These are phyloP conservation scores for Trichoderma arundinaceum DNA, from an alignment of 2,329 filamentous ascomycete species.

Conservation along the genomic window DNA sequence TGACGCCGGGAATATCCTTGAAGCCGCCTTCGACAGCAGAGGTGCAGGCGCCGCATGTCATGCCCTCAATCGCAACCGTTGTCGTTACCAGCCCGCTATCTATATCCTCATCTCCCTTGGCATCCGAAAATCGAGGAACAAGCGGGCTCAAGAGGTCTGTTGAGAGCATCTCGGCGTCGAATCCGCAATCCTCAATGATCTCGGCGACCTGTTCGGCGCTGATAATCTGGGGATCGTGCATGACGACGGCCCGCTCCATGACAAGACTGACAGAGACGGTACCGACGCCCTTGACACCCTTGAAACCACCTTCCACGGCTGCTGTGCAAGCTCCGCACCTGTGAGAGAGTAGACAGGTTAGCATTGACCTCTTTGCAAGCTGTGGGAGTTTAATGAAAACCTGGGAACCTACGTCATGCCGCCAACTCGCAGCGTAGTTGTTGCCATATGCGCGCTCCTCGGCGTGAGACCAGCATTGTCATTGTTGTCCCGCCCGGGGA, in stretches of 20 bases:
- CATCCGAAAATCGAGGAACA: slow-evolving; percentile 46
- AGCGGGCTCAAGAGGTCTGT: slow-evolving; percentile 71
- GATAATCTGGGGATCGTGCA: slow-evolving; percentile 80
- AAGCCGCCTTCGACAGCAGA: slow-evolving; percentile 84
- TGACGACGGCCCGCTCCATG: slow-evolving; percentile 93
- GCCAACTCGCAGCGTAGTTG: slow-evolving; percentile 86
- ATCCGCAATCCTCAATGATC: slow-evolving; percentile 89
- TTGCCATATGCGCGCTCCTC: slow-evolving; percentile 72
- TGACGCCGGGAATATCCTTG: slow-evolving; percentile 73
- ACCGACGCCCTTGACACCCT: slow-evolving; percentile 77
- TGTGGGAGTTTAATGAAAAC: neutral
- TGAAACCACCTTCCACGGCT: slow-evolving; percentile 91
- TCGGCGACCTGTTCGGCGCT: slow-evolving; percentile 78
- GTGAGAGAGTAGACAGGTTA: slow-evolving; percentile 53
- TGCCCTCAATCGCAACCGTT: slow-evolving; percentile 79
- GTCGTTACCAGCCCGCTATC: slow-evolving; percentile 64
- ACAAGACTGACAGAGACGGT: slow-evolving; percentile 91
- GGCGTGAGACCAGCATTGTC: slow-evolving; percentile 37
- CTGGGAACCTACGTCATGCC: slow-evolving; percentile 73
- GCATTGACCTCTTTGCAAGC: slow-evolving; percentile 29
- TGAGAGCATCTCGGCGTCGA: slow-evolving; percentile 87
- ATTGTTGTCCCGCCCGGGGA: slow-evolving; percentile 51
- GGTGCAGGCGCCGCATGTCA: slow-evolving; percentile 91
- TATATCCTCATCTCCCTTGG: slow-evolving; percentile 45
- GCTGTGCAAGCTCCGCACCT: slow-evolving; percentile 93